Conservation (phyloP, 257 asterid genomes). For the Forsythia suspensa region DNA sequence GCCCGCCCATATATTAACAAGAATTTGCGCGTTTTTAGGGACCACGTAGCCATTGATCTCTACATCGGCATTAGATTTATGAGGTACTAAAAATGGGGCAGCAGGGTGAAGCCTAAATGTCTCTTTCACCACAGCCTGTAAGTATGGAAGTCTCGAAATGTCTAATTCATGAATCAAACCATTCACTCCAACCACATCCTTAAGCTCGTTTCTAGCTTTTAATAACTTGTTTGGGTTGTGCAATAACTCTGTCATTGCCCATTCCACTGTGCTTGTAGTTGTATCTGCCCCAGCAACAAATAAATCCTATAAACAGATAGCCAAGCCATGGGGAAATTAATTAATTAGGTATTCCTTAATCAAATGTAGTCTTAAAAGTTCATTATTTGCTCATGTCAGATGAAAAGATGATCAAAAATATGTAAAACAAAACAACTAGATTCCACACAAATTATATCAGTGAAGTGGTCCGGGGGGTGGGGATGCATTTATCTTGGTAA, state of each 20-base stretch:
- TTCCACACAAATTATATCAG: no score
- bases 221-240: slow-evolving; percentile 21
- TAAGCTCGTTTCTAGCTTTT: slow-evolving; percentile 14
- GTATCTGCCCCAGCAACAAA: slow-evolving; percentile 27
- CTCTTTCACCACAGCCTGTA: slow-evolving; percentile 30
- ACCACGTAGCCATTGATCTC: slow-evolving; percentile 21
- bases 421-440: no score
- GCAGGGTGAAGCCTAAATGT: slow-evolving; percentile 30
- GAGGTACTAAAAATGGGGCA: slow-evolving; percentile 10
- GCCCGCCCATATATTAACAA: slow-evolving; percentile 26
- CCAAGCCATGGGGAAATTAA: neutral
- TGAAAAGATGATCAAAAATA: no score
- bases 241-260: slow-evolving; percentile 37
- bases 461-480: no score
- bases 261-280: slow-evolving; percentile 23
- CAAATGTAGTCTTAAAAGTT: no score
- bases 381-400: no score
- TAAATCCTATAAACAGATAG: slow-evolving; percentile 18
- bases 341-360: neutral
- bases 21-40: slow-evolving; percentile 12
- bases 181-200: slow-evolving; percentile 6
- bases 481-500: no score
- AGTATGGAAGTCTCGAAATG: slow-evolving; percentile 24
- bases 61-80: slow-evolving; percentile 1
- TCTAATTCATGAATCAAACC: slow-evolving; percentile 28